A percentile compares a stretch with the other conserved stretches of the same genome.
phyloP scores from a whole-genome alignment of 169 alveolate genomes.

The Ichthyophthirius multifiliis region DNA sequence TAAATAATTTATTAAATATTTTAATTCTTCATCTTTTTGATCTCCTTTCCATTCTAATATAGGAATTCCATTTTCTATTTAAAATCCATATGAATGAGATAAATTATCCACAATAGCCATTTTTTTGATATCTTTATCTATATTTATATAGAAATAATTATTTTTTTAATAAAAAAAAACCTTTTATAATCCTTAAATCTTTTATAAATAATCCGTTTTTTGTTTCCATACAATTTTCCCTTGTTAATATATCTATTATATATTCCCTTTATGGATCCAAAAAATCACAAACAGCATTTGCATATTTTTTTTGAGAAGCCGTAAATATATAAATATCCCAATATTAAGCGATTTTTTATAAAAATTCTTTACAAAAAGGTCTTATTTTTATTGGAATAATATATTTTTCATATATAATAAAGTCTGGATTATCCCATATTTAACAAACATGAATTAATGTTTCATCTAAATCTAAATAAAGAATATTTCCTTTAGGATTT shows the following conservation, averaged over 20 bases:
- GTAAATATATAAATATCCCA: constrained; percentile 68
- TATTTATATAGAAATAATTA: too few relatives aligned
- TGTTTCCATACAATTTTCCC: constrained; percentile 57
- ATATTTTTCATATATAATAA: too few relatives aligned
- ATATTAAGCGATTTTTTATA: constrained; percentile 39
- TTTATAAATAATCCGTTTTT: constrained; percentile 55
- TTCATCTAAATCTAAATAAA: constrained; percentile 59
- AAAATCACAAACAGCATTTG: constrained; percentile 67
- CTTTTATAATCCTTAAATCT: constrained; percentile 66
- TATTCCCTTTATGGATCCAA: constrained; percentile 64
- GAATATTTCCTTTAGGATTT: constrained; percentile 17
- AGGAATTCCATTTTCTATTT: constrained; percentile 75
- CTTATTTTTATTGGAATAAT: constrained; percentile 60
- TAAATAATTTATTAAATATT: constrained; percentile 39
- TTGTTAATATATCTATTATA: constrained; percentile 53
- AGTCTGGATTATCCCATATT: constrained; percentile 2
- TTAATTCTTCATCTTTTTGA: constrained; percentile 56
- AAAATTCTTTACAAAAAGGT: constrained; percentile 55
- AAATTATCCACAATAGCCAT: constrained; percentile 57
- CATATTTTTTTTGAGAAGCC: constrained; percentile 69
- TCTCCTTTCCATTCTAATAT: constrained; percentile 53
- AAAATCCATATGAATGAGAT: constrained; percentile 49
- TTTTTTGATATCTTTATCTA: constrained; percentile 49
- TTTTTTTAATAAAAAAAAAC: too few relatives aligned
- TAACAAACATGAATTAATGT: constrained; percentile 50